Conservation (phyloP, 1,284 basidiomycete species). For the Volvariella volvacea region DNA sequence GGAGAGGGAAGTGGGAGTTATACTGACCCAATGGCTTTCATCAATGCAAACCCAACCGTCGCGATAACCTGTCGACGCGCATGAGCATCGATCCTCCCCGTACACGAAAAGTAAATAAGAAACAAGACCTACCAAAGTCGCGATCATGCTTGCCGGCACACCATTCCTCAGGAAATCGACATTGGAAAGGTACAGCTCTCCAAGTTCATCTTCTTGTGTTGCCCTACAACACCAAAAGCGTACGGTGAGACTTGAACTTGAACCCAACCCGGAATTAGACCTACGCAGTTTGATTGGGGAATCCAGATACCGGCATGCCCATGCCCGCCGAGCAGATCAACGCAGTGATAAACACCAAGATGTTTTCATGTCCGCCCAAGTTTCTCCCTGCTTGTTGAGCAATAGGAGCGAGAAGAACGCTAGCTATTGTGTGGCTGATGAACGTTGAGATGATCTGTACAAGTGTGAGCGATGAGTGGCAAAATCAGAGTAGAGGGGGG, state of each 20-base stretch:
- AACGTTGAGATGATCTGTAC: constrained; percentile 75
- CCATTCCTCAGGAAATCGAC: constrained; percentile 92
- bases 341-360: constrained; percentile 89
- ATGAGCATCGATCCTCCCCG: too few species aligned
- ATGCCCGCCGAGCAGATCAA: constrained; percentile 94
- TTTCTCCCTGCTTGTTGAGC: constrained; percentile 85
- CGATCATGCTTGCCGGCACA: constrained; percentile 84
- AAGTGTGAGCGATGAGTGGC: constrained; percentile 22
- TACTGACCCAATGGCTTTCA: constrained; percentile 60
- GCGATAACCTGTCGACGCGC: constrained; percentile 56
- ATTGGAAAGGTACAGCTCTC: constrained; percentile 80
- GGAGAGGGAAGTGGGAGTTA: too few species aligned
- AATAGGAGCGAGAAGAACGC: constrained; percentile 93
- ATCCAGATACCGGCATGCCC: constrained; percentile 97
- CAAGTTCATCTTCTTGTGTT: constrained; percentile 93
- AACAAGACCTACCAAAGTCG: constrained; percentile 57
- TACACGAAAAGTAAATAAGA: constrained; percentile 3
- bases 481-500: background rate
- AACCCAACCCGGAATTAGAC: constrained; percentile 24
- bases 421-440: constrained; percentile 96
- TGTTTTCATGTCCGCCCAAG: constrained; percentile 62
- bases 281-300: constrained; percentile 94
- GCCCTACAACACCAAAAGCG: constrained; percentile 44
- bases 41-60: constrained; percentile 76
- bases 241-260: background rate